These are phyloP conservation scores for Penicillium concentricum DNA, from an alignment of 2,329 filamentous ascomycete species.

Conservation along the genomic window DNA sequence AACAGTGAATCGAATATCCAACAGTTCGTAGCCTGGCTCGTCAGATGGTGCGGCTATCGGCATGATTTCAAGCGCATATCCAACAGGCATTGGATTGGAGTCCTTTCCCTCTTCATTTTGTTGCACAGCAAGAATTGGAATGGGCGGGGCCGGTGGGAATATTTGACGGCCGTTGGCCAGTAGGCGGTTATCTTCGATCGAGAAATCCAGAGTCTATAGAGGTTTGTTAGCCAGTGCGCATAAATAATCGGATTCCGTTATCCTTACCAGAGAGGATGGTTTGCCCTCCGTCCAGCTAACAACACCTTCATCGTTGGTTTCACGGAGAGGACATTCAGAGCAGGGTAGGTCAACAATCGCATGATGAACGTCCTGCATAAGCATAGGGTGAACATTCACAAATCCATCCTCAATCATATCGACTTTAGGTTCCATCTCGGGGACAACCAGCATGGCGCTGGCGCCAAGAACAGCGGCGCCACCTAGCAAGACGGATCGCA, in stretches of 20 bases:
- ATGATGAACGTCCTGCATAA: constrained; percentile 27
- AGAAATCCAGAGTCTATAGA: constrained; percentile 37
- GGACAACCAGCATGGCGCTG: constrained; percentile 40
- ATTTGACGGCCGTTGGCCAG: constrained; percentile 41
- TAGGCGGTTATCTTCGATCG: constrained; percentile 34
- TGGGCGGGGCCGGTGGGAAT: constrained; percentile 37
- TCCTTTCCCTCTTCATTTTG: constrained; percentile 37
- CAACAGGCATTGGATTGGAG: constrained; percentile 39
- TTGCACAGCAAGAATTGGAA: constrained; percentile 35
- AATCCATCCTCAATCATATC: constrained; percentile 19
- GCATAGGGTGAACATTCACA: constrained; percentile 25
- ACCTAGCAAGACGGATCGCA: constrained; percentile 36
- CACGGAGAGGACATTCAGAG: constrained; percentile 41
- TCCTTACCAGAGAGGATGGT: constrained; percentile 39
- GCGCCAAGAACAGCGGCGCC: constrained; percentile 35
- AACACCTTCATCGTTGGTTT: constrained; percentile 27
- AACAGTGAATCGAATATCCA: constrained; percentile 46
- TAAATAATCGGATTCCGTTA: background rate
- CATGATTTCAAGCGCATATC: constrained; percentile 45
- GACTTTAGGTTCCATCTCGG: constrained; percentile 30
- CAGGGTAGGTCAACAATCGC: constrained; percentile 36
- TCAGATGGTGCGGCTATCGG: constrained; percentile 30
- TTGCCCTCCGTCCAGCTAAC: constrained; percentile 37
- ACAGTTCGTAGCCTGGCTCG: constrained; percentile 34
- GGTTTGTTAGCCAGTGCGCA: background rate